phyloP scores from a whole-genome alignment of 768 basidiomycete genomes.

The Coprinopsis strossmayeri region DNA sequence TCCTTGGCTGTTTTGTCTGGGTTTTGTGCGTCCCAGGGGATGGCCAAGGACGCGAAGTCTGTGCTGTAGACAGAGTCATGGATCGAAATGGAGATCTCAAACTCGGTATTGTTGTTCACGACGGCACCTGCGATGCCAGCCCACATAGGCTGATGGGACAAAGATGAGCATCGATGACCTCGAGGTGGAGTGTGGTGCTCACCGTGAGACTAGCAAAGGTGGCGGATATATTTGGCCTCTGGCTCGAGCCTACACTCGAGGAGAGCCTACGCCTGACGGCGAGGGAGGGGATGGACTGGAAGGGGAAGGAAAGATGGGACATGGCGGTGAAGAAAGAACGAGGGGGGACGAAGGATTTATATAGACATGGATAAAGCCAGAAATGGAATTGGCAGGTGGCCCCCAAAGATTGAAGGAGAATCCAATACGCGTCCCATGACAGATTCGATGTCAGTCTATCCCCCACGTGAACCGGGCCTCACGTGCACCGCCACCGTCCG shows the following conservation, averaged over 20 bases:
- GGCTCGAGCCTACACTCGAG: conserved; percentile 35
- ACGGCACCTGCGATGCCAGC: conserved; percentile 67
- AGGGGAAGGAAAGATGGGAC: conserved; percentile 42
- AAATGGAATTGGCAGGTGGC: conserved; percentile 19
- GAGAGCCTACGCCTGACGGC: conserved; percentile 66
- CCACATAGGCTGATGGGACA: conserved; percentile 71
- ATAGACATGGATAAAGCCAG: conserved; percentile 16
- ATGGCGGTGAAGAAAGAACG: conserved; percentile 29
- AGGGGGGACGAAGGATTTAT: conserved; percentile 21
- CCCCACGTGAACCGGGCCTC: neutral
- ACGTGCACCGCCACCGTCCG: conserved; percentile 11
- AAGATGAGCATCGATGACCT: conserved; percentile 10
- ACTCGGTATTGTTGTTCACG: conserved; percentile 51
- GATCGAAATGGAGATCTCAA: conserved; percentile 71
- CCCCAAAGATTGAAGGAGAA: no score
- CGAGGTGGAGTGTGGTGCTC: conserved; percentile 21
- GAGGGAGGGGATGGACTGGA: conserved; percentile 59
- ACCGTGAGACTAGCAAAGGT: conserved; percentile 64
- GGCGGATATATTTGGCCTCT: conserved; percentile 48
- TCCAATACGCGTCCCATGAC: neutral
- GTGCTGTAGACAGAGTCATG: conserved; percentile 85
- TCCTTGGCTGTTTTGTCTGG: conserved; percentile 49
- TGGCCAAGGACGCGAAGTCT: conserved; percentile 56
- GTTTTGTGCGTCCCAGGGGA: conserved; percentile 46
- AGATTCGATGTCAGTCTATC: neutral